Conservation (phyloP, 805 yeast genomes). For the Candida broadrunensis region DNA sequence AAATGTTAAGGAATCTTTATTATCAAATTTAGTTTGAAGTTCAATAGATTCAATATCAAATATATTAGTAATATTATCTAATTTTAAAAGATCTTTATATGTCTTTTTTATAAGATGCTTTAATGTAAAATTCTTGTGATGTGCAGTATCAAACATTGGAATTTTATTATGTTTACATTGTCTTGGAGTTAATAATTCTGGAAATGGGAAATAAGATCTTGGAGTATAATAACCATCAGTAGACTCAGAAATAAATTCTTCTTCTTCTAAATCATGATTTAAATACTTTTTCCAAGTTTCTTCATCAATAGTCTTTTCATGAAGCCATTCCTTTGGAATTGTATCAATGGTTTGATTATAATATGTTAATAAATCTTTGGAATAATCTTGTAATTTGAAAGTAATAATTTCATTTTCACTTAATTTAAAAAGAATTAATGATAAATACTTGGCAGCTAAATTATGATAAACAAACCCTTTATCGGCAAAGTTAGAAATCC, state of each 20-base stretch:
- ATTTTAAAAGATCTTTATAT: slow-evolving; percentile 14
- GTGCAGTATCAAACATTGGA: slow-evolving; percentile 1
- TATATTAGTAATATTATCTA: slow-evolving; percentile 17
- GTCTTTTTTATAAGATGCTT: slow-evolving; percentile 21
- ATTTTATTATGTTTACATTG: background rate
- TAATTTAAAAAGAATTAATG: slow-evolving; percentile 51
- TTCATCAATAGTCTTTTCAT: slow-evolving; percentile 12
- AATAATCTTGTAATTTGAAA: slow-evolving; percentile 46
- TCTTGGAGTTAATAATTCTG: slow-evolving; percentile 11
- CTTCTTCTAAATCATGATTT: slow-evolving; percentile 11
- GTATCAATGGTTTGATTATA: slow-evolving; percentile 26
- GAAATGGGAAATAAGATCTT: slow-evolving; percentile 12
- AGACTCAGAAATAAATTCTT: slow-evolving; percentile 9
- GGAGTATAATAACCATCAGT: slow-evolving; percentile 18
- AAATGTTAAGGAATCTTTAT: slow-evolving; percentile 28
- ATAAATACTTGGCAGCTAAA: slow-evolving; percentile 56
- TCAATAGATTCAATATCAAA: slow-evolving; percentile 26
- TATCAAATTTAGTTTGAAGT: slow-evolving; percentile 28
- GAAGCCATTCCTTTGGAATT: slow-evolving; percentile 35
- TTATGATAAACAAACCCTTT: slow-evolving; percentile 53
- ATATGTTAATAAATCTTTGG: slow-evolving; percentile 36
- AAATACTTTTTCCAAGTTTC: slow-evolving; percentile 14
- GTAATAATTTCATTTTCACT: slow-evolving; percentile 57
- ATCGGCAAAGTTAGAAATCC: slow-evolving; percentile 54
- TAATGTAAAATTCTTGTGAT: slow-evolving; percentile 18